phyloP scores from a whole-genome alignment of 2,329 filamentous ascomycete genomes.

The Endothia cerciana region DNA sequence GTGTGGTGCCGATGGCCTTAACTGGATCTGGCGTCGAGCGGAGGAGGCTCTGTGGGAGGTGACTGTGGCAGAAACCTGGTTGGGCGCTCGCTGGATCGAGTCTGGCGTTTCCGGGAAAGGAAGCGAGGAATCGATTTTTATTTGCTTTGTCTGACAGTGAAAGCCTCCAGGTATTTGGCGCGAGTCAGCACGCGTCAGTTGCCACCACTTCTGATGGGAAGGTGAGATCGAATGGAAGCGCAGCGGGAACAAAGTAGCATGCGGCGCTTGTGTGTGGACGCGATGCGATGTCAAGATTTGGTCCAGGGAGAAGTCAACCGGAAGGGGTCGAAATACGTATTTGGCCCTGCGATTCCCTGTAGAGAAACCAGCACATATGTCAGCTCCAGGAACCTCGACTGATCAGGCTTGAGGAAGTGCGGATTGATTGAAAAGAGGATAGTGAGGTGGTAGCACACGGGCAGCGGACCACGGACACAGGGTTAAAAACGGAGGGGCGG shows the following conservation, averaged over 20 bases:
- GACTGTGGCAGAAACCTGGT: conserved; percentile 60
- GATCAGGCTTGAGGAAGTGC: conserved; percentile 52
- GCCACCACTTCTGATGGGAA: conserved; percentile 13
- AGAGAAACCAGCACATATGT: conserved; percentile 44
- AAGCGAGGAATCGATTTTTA: conserved; percentile 51
- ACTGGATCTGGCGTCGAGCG: conserved; percentile 66
- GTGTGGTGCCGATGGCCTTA: conserved; percentile 68
- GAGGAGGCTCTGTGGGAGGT: conserved; percentile 49
- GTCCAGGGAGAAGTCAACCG: conserved; percentile 6
- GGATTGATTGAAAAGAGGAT: conserved; percentile 56
- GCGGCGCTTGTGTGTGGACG: conserved; percentile 5
- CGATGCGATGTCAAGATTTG: conserved; percentile 19
- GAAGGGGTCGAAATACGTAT: conserved; percentile 38
- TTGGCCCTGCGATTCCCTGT: conserved; percentile 44
- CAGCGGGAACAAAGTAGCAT: conserved; percentile 14
- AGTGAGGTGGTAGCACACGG: conserved; percentile 54
- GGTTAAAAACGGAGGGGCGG: conserved; percentile 43
- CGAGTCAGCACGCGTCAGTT: conserved; percentile 36
- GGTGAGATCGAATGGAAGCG: conserved; percentile 14
- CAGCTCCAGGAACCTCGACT: conserved; percentile 44
- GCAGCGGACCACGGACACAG: conserved; percentile 46
- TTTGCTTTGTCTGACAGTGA: conserved; percentile 41
- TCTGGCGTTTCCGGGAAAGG: conserved; percentile 51
- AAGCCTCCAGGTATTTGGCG: conserved; percentile 35
- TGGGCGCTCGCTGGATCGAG: conserved; percentile 54